Conservation (phyloP, 306 rosid species). For the Sicyos edulis region DNA sequence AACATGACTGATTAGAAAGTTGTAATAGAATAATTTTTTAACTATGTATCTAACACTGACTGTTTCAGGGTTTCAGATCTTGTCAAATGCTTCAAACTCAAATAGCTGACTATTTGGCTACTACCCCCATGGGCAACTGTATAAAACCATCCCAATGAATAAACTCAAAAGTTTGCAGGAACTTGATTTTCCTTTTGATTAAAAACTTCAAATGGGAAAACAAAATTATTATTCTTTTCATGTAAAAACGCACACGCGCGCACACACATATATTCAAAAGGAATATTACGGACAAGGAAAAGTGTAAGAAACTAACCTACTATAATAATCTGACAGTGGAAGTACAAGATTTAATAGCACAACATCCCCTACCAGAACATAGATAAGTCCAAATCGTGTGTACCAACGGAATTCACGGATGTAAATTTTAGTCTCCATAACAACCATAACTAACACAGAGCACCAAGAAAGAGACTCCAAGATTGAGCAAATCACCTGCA, state of each 20-base stretch:
- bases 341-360: constrained; percentile 60
- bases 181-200: background rate
- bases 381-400: constrained; percentile 66
- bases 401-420: constrained; percentile 69
- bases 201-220: background rate
- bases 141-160: background rate
- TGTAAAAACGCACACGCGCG: background rate
- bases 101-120: background rate
- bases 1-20: no score
- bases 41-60: background rate
- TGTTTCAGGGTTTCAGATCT: background rate
- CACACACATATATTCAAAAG: background rate
- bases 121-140: background rate
- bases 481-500: constrained; percentile 41
- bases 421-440: constrained; percentile 60
- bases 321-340: constrained; percentile 46
- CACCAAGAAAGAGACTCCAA: constrained; percentile 64
- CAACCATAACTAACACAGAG: constrained; percentile 49
- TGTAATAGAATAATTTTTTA: no score
- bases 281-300: constrained; percentile 3
- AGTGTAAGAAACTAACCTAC: constrained; percentile 40
- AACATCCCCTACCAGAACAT: constrained; percentile 66
- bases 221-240: background rate
- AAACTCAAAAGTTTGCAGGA: background rate
- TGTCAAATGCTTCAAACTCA: no score